Evolutionary conservation across 2,329 filamentous ascomycete species (phyloP).

Genomic region (Sporothrix humicola): DNA sequence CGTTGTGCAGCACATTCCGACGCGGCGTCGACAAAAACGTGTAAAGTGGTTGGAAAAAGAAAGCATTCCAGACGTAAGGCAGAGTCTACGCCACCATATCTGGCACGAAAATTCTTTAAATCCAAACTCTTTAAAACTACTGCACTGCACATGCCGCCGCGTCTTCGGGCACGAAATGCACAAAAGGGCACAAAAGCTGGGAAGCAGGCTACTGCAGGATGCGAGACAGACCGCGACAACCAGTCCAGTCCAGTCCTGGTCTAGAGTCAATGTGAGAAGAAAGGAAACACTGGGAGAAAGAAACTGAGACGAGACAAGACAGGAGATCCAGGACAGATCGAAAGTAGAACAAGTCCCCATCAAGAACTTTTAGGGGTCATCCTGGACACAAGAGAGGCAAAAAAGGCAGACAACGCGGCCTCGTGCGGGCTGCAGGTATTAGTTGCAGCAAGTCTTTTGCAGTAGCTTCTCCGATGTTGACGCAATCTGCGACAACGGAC

Average conservation of each 20-base stretch:
- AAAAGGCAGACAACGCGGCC: not conserved
- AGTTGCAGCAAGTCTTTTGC: not conserved
- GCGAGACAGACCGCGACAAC: slow-evolving; percentile 12
- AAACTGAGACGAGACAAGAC: slow-evolving; percentile 24
- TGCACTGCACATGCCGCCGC: not conserved
- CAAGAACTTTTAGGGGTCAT: not conserved
- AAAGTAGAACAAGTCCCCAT: not conserved
- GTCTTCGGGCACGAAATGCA: not conserved
- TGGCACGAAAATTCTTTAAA: too few species aligned
- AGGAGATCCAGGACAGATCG: not conserved
- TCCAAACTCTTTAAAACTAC: not conserved
- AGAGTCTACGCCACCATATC: not conserved
- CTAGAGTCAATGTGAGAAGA: not conserved
- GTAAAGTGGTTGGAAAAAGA: not conserved
- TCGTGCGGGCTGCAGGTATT: not conserved
- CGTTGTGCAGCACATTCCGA: slow-evolving; percentile 13
- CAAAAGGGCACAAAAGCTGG: not conserved
- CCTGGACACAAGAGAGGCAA: not conserved
- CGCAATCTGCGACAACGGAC: too few species aligned
- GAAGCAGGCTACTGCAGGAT: not conserved
- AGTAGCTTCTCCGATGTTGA: slow-evolving; percentile 8
- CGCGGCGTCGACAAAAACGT: not conserved
- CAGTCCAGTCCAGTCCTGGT: not conserved
- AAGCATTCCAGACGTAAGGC: not conserved
- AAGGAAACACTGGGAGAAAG: not conserved